Base-by-base conservation (phyloP, 306 rosid species). In the Carpinus viminea region DNA sequence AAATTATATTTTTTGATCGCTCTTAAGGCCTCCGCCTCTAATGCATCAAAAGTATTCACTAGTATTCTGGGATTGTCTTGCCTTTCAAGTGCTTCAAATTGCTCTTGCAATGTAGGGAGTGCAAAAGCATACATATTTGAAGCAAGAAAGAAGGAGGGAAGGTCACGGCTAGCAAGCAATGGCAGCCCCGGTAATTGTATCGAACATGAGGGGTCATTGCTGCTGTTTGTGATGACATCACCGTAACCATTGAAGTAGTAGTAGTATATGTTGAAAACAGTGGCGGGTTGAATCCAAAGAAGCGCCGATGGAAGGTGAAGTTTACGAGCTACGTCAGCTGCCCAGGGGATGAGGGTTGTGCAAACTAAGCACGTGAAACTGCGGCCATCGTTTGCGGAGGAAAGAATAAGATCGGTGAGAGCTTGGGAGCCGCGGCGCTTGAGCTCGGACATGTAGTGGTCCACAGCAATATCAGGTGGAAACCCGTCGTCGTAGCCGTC, bases 401-500 rank as follows among this genome's bases (percentile, higher is more conserved):
- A 68, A 8, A 51, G 15, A 10, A 90, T 70, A 26, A 70, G 74
- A 6, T 61, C 47, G 21, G 51, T 13, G 0, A 88, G 47, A 31
- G 13, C 62, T 48, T 79, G 71, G 4, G 86, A 61, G 24, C 89
- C 85, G 7, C 80, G 81, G 2, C 82, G 81, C 54, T 10, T 52
- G 5, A 88, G 13, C 74, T 86, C 87, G 1, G 77, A 78, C 3
- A 78, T 2, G 86, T 78, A 82, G 57, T 12, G n/a, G 1, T 18
- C 8, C 43, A 16, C 0, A 21, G 72, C 68, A 7, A 2, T 41
- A 6, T 1, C 9, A 12, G 9, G 0, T 0, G 11, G 61, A 72
- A 20, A 8, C 8, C 82, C 88, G 2, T 87, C 84, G 72, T 88
- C 92, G 5, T 51, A 68, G 70, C 89, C 91, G n/a, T 86, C 92